Conservation (phyloP, 331 rosid species). For the Saraca asoca region DNA sequence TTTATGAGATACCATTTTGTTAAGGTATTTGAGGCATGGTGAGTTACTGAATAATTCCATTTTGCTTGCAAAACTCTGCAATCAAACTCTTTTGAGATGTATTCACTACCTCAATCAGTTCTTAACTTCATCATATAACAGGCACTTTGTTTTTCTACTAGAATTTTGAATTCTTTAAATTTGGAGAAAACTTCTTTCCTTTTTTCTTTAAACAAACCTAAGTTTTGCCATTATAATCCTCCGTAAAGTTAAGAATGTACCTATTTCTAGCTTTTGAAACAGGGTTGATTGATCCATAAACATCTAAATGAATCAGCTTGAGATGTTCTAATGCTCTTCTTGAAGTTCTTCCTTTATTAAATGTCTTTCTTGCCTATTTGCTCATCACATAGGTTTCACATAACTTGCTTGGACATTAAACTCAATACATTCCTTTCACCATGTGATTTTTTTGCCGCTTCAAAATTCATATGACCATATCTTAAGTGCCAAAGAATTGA, state of each 20-base stretch:
- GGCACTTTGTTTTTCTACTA: too few species aligned
- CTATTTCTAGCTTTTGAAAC: not conserved
- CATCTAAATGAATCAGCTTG: not conserved
- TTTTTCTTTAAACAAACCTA: too few species aligned
- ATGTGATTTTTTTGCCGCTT: too few species aligned
- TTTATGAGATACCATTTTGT: not conserved
- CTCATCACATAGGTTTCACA: not conserved
- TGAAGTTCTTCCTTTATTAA: not conserved
- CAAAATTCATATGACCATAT: too few species aligned
- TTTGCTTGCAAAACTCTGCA: not conserved
- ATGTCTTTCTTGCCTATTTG: not conserved
- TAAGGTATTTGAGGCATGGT: not conserved
- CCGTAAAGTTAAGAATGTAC: too few species aligned
- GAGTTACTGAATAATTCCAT: not conserved
- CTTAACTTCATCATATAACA: not conserved
- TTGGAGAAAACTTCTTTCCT: too few species aligned
- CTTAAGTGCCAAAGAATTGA: not conserved
- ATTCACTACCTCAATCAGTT: not conserved
- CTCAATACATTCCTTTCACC: not conserved
- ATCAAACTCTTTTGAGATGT: not conserved
- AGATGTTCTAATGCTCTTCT: not conserved
- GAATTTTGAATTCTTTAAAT: too few species aligned
- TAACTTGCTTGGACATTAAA: not conserved
- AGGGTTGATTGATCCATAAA: not conserved
- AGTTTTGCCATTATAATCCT: too few species aligned